Evolutionary conservation across 805 yeast species (phyloP), one percentile per base, ranked within the genome.

Genomic region (Saturnispora mendoncae): DNA sequence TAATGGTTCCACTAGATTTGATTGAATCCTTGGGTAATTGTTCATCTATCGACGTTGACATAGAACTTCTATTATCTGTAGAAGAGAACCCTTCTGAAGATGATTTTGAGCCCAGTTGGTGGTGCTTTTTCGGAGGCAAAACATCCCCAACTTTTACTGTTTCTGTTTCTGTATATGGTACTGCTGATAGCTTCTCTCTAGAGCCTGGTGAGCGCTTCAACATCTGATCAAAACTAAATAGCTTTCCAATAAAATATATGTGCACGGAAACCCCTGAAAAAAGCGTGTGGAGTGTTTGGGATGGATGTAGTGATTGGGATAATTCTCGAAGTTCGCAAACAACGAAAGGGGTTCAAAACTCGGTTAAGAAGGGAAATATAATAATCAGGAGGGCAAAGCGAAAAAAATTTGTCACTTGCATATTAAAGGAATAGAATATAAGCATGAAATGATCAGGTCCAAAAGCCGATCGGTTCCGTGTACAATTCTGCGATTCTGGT

Each of bases 171-270:
- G 18, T 12, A 15, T 17, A 12, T 30, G 19, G 12, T 19, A 30
- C 9, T 5, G 3, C 18, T 30, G 33, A 3, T n/a, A 37, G 27
- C 14, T 24, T 30, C 26, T 28, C 39, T 18, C 20, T 28, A 10
- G 33, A 24, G 21, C 20, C 33, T 21, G 33, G 23, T 7, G 39
- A 37, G 15, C 20, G 34, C 20, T 37, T 37, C n/a, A 37, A 29
- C 39, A 37, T 37, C 10, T 14, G 9, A 23, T 10, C 10, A 7
- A 6, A 23, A 23, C 26, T 23, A 23, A 23, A 23, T 23, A 7
- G 26, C 26, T 10, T n/a, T n/a, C n/a, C n/a, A n/a, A n/a, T n/a
- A n/a, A n/a, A n/a, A n/a, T n/a, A n/a, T n/a, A n/a, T n/a, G n/a
- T n/a, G n/a, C n/a, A n/a, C n/a, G n/a, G n/a, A n/a, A n/a, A n/a